phyloP scores from a whole-genome alignment of 768 basidiomycete genomes.

The Psilocybe tampanensis region DNA sequence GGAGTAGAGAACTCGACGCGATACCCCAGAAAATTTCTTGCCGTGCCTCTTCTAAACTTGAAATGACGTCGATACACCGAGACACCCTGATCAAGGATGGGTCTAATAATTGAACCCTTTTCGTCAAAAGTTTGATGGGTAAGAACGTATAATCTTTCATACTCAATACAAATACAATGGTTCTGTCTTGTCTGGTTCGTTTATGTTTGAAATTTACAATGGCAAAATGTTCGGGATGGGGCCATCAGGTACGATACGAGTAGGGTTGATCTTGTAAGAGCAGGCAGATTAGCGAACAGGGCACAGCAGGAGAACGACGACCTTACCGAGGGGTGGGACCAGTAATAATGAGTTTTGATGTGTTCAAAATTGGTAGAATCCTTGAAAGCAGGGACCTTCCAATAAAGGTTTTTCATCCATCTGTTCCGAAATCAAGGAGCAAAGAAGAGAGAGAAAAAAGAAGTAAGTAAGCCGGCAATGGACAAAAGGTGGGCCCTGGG shows the following conservation, averaged over 20 bases:
- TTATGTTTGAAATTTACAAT: slow-evolving; percentile 33
- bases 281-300: not conserved
- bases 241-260: slow-evolving; percentile 74
- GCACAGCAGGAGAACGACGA: not conserved
- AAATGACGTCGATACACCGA: too few species aligned
- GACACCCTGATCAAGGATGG: too few species aligned
- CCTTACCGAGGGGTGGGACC: slow-evolving; percentile 54
- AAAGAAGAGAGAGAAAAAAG: too few species aligned
- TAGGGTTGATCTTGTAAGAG: slow-evolving; percentile 82
- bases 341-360: slow-evolving; percentile 78
- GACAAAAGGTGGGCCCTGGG: not conserved
- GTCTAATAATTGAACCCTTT: too few species aligned
- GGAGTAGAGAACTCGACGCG: too few species aligned
- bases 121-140: too few species aligned
- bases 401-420: slow-evolving; percentile 90
- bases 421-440: slow-evolving; percentile 30
- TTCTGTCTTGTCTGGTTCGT: not conserved
- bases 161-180: not conserved
- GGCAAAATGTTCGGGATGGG: slow-evolving; percentile 72
- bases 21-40: too few species aligned
- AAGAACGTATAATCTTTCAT: too few species aligned
- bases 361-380: slow-evolving; percentile 88
- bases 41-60: too few species aligned
- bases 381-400: slow-evolving; percentile 88
- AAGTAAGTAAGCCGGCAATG: not conserved